These are phyloP conservation scores for Conoideocrella luteorostrata DNA, from an alignment of 2,329 filamentous ascomycete species.

Conservation along the genomic window DNA sequence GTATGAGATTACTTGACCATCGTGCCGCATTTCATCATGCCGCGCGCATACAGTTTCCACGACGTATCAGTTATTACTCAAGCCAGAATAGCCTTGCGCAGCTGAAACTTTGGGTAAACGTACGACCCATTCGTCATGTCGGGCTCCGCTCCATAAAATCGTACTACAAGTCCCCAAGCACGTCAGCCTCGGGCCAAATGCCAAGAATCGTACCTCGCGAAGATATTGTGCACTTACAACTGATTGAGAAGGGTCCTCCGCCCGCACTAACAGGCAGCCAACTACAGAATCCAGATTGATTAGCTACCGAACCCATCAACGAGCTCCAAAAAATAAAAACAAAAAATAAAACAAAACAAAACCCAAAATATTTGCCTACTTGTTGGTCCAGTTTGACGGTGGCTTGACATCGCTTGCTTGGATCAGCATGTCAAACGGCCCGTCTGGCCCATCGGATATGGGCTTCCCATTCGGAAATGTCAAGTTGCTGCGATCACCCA, in stretches of 20 bases:
- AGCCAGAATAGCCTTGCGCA: neutral
- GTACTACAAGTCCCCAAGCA: neutral
- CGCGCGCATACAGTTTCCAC: neutral
- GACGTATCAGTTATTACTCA: neutral
- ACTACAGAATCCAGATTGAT: neutral
- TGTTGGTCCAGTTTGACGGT: constrained; percentile 19
- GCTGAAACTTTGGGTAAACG: neutral
- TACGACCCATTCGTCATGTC: neutral
- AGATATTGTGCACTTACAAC: neutral
- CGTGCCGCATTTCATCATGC: neutral
- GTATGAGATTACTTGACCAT: no score
- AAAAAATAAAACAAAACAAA: no score
- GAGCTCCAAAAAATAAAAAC: neutral
- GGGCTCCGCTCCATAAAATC: neutral
- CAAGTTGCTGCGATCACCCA: constrained; percentile 20
- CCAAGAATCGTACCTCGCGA: no score
- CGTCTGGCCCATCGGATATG: constrained; percentile 5
- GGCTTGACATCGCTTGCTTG: constrained; percentile 19
- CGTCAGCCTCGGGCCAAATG: neutral
- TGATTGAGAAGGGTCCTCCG: neutral
- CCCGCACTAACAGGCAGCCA: neutral
- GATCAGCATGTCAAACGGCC: constrained; percentile 20
- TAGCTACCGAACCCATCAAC: neutral
- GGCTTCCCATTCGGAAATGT: constrained; percentile 18
- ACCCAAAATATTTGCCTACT: constrained; percentile 6